A percentile compares a stretch with the other conserved stretches of the same genome.
These are phyloP conservation scores for Echinochloa phyllopogon DNA, from an alignment of 176 grass and related monocot species.

Conservation along the genomic window DNA sequence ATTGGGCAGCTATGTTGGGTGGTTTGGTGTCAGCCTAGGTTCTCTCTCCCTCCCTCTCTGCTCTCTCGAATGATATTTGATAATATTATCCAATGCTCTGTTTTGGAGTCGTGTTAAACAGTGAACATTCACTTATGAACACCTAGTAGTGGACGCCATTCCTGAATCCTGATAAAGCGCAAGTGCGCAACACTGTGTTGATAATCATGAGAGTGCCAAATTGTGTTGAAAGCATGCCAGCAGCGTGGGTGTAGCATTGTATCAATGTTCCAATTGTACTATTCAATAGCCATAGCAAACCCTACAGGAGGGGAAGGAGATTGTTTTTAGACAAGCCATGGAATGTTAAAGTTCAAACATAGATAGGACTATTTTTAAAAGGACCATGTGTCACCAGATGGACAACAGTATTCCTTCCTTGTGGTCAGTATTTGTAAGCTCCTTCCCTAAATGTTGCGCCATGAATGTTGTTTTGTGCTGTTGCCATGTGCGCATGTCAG, in stretches of 20 bases:
- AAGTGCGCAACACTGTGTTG: not conserved
- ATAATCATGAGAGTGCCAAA: not conserved
- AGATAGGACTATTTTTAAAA: not conserved
- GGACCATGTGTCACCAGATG: not conserved
- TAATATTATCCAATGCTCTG: not conserved
- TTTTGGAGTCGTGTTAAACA: not conserved
- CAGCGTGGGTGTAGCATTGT: not conserved
- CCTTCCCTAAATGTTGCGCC: not conserved
- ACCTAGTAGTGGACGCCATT: not conserved
- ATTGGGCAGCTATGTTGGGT: not conserved
- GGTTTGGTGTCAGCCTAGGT: not conserved
- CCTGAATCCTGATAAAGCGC: not conserved
- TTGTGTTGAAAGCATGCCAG: not conserved
- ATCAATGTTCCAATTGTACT: not conserved
- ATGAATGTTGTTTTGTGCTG: not conserved
- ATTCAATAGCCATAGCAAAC: slow-evolving; percentile 9
- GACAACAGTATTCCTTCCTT: not conserved
- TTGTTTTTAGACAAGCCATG: not conserved
- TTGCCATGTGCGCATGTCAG: not conserved
- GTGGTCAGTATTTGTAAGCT: not conserved
- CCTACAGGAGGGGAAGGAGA: not conserved
- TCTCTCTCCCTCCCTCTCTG: not conserved
- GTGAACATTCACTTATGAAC: not conserved
- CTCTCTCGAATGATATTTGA: not conserved
- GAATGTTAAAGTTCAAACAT: not conserved